Base-by-base conservation (phyloP, 768 basidiomycete genomes). In the Pleurotus giganteus region DNA sequence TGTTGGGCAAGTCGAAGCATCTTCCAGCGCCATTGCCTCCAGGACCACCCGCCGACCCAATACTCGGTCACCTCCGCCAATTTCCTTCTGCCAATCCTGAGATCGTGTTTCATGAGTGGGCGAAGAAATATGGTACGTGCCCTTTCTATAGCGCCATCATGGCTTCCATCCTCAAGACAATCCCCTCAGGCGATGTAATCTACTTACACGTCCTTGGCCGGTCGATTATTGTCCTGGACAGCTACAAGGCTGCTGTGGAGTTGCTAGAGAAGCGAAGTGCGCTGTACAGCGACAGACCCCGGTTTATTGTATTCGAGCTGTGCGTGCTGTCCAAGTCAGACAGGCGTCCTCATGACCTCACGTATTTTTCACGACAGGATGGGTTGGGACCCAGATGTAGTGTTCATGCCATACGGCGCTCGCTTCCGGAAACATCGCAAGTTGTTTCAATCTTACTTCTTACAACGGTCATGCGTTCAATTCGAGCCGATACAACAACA, bases 361-460 rank as follows among this genome's bases (percentile, higher is more conserved):
- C n/a, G n/a, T n/a, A n/a, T n/a, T n/a, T n/a, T n/a, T n/a, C n/a
- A n/a, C n/a, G n/a, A n/a, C 19, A 53, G 52, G 27, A 53, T 53
- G 52, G 52, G 52, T 12, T 42, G 37, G 39, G 52, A 42, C 23
- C 21, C 49, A 24, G 26, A 24, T 17, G 11, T 45, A 23, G 29
- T 27, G 8, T 57, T 67, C 45, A 24, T 42, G 29, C 49, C 39
- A 43, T 36, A 42, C 62, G 79, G 79, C 29, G 74, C 73, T 12
- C 71, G 74, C 36, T 79, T 81, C 63, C 70, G 79, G 55, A 79
- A 74, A 64, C 79, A 81, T 61, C 73, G 78, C 37, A 75, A 77
- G n/a, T 76, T 78, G 58, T 74, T 81, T 37, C 75, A 79, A 47
- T 70, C 76, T 54, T 65, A 68, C 19, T 80, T 81, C 61, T 79